These are phyloP conservation scores for Coffea humblotiana DNA, from an alignment of 305 asterid genomes.

Conservation along the genomic window DNA sequence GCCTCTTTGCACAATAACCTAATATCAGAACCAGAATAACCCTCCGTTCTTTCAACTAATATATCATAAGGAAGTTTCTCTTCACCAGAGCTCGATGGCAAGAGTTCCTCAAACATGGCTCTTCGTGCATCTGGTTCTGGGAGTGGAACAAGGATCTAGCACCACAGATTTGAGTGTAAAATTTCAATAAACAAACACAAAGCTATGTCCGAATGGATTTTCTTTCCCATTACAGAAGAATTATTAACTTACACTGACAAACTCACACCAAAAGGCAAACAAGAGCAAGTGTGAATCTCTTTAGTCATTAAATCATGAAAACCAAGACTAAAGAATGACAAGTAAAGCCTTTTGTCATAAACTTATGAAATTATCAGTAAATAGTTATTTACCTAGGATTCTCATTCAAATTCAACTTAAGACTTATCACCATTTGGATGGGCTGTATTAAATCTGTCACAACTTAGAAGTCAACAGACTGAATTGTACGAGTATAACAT, in stretches of 20 bases:
- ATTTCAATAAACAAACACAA: not conserved
- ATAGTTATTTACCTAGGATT: too few relatives aligned
- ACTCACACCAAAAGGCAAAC: not conserved
- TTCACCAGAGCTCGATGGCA: constrained; percentile 49
- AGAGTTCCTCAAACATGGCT: constrained; percentile 82
- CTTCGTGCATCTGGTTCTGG: constrained; percentile 93
- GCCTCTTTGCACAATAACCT: constrained; percentile 94
- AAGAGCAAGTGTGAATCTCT: not conserved
- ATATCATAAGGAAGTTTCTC: constrained; percentile 68
- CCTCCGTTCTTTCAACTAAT: constrained; percentile 68
- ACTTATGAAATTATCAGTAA: not conserved
- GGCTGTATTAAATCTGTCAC: not conserved
- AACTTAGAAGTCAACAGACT: not conserved
- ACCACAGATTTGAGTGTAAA: constrained; percentile 9
- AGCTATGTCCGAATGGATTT: not conserved
- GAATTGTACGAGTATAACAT: not conserved
- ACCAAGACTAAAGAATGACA: not conserved
- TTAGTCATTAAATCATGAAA: not conserved
- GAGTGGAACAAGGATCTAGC: constrained; percentile 88
- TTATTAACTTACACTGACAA: not conserved
- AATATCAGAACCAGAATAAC: constrained; percentile 91
- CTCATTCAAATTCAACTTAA: not conserved
- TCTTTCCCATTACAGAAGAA: not conserved
- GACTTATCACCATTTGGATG: not conserved
- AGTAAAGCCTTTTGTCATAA: not conserved